These are phyloP conservation scores for Candida gorgasii DNA, from an alignment of 805 yeast genomes.

Conservation along the genomic window DNA sequence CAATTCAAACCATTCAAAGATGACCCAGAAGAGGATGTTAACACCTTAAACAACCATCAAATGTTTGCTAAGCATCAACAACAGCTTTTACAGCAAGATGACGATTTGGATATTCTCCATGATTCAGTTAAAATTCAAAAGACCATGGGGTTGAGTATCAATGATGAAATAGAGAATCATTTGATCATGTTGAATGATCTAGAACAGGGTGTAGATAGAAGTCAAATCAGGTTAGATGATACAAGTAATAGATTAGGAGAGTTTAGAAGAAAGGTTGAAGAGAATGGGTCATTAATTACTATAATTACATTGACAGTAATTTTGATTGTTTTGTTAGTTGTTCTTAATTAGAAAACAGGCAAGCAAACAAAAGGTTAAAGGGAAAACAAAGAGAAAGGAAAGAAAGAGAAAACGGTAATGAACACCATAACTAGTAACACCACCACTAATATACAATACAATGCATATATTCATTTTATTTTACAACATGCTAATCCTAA, in stretches of 20 bases:
- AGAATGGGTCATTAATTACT: constrained; percentile 45
- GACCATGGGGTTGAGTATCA: constrained; percentile 39
- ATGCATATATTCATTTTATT: too few relatives aligned
- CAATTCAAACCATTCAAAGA: constrained; percentile 39
- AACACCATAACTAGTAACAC: too few relatives aligned
- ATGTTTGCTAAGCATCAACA: constrained; percentile 46
- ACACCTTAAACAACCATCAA: constrained; percentile 33
- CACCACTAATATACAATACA: too few relatives aligned
- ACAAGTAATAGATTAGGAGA: constrained; percentile 31
- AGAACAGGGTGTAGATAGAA: constrained; percentile 41
- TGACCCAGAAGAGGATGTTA: constrained; percentile 17
- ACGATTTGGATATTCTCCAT: constrained; percentile 34
- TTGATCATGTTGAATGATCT: constrained; percentile 41
- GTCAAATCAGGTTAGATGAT: constrained; percentile 30
- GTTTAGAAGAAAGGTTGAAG: constrained; percentile 35
- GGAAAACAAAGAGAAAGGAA: too few relatives aligned
- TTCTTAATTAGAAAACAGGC: constrained; percentile 40
- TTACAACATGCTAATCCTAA: too few relatives aligned
- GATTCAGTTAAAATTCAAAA: constrained; percentile 36
- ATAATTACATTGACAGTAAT: constrained; percentile 43
- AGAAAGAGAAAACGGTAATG: too few relatives aligned
- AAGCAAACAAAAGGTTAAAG: background rate
- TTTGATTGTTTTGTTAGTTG: constrained; percentile 40
- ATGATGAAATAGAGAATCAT: constrained; percentile 44
- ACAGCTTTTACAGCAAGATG: constrained; percentile 38